Conservation (phyloP, 495 filamentous ascomycete species). For the Aspergillus leporis region DNA sequence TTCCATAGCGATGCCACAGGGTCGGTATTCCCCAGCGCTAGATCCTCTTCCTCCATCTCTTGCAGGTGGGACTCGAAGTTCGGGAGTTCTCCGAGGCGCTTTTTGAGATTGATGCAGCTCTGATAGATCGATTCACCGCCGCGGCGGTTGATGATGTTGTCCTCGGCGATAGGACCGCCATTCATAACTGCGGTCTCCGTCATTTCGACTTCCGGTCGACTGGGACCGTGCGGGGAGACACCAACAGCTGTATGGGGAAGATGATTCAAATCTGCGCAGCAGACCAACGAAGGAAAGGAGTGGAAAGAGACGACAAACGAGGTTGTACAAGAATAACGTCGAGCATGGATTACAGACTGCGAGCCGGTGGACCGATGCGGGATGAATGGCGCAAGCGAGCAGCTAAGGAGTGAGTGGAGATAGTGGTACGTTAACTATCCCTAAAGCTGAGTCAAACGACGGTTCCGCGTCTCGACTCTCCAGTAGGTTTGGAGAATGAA, state of each 20-base stretch:
- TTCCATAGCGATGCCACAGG: conserved; percentile 92
- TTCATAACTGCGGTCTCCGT: conserved; percentile 37
- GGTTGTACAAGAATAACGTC: conserved; percentile 29
- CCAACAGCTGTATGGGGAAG: background rate
- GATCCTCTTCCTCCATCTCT: conserved; percentile 64
- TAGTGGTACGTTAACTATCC: conserved; percentile 20
- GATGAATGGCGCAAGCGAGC: conserved; percentile 74
- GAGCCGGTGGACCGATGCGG: conserved; percentile 68
- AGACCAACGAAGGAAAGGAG: conserved; percentile 24
- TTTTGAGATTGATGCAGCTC: conserved; percentile 82
- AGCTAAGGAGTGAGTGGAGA: conserved; percentile 29
- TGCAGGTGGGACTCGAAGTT: conserved; percentile 71
- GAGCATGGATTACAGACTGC: conserved; percentile 38
- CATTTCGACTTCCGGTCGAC: conserved; percentile 36
- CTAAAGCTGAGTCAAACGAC: conserved; percentile 17
- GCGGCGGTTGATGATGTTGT: conserved; percentile 92
- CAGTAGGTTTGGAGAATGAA: conserved; percentile 3
- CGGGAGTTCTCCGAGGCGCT: conserved; percentile 78
- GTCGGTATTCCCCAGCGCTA: conserved; percentile 61
- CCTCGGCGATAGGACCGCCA: conserved; percentile 66
- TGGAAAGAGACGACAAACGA: conserved; percentile 30
- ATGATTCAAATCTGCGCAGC: conserved; percentile 41
- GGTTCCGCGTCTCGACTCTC: conserved; percentile 16
- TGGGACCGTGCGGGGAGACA: conserved; percentile 14
- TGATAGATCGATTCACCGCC: conserved; percentile 95